Base-by-base conservation (phyloP, 2,329 filamentous ascomycete species). In the Trichoderma breve region DNA sequence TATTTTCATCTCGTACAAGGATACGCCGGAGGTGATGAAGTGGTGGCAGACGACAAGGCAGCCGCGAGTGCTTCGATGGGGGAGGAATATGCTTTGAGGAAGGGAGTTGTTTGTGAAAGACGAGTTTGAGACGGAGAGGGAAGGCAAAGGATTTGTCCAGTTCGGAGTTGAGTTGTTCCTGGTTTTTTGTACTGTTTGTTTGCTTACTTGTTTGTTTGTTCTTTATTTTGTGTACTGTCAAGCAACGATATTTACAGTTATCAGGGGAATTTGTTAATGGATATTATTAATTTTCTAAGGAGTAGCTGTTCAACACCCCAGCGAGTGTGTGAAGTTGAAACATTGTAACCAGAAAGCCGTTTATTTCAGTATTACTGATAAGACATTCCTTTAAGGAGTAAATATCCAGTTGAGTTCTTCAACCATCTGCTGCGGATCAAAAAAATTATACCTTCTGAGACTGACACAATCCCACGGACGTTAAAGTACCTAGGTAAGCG, bases 1-100 rank as follows among this genome's bases (percentile, higher is more conserved):
- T 12, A 65, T 80, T 12, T 78, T 78, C 74, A 70, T 80, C 3
- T 67, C 70, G 26, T 60, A 70, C 21, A 70, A 39, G 6, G 60
- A 70, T 15, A 39, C 39, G 11, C 57, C 57, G 18, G 11, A 24
- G 6, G n/a, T 26, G 58, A 51, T 55, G 43, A 62, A 18, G 12
- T 55, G 32, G 58, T 70, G 68, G 68, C n/a, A 21, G 3, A 39
- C 60, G 30, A 70, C 47, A 4, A 26, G 32, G 43, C 21, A 53
- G 12, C 51, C 72, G 65, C 57, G 66, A n/a, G 43, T 73, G 12
- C 30, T 71, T 58, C 28, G 63, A 57, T 62, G 73, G 70, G 64
- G 64, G 7, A 4, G 2, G 8, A 4, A 36, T 51, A 70, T 72
- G 61, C 57, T 74, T 43, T 74, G 47, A 67, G 11, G 32, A 24